Base-by-base conservation (phyloP, 2,329 filamentous ascomycete genomes). In the Fusarium robinianum region DNA sequence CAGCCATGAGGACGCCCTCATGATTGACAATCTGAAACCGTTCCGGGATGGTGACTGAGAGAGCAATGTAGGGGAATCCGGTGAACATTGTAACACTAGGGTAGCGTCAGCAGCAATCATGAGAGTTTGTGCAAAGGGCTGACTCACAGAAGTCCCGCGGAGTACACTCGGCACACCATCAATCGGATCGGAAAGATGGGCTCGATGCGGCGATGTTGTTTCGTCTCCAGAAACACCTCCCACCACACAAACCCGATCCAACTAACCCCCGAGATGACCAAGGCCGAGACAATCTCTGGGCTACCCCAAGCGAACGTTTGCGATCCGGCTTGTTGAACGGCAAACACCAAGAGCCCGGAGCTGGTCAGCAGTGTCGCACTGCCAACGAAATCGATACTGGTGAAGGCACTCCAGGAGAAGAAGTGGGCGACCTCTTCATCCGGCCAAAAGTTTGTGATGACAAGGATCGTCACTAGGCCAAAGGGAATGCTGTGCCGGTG, bases 1-100 rank as follows among this genome's bases (percentile, higher is more conserved):
- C 80, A 1, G 80, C 78, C 57, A 72, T 71, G 16, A 83, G 68
- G 0, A 77, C 71, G 21, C 65, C 72, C 34, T 81, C 72, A 5
- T 67, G 68, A 49, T 82, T 77, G 38, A 83, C 74, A 24, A 84
- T 76, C 48, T 84, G 80, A 35, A 83, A 80, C 6, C 79, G 69
- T 51, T 84, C 78, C 1, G 81, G 81, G 5, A 85, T 72, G 21
- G 76, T 72, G 42, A 83, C 75, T 9, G 79, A 74, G n/a, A 82
- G 70, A 5, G 77, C 69, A 15, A 84, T 75, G 48, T 82, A 83
- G 0, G 76, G 70, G 37, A 79, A 81, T 2, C 80, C 80, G 0
- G 76, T 76, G 12, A 83, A 68, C 11, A 83, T 65, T 3, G 79
- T 82, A 17, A 77, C 73, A 11, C 78, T 81, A 4, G 5, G 18